A percentile compares a stretch with the other conserved stretches of the same genome.
These are phyloP conservation scores for Diaporthe batatas DNA, from an alignment of 2,329 filamentous ascomycete species.

Conservation along the genomic window DNA sequence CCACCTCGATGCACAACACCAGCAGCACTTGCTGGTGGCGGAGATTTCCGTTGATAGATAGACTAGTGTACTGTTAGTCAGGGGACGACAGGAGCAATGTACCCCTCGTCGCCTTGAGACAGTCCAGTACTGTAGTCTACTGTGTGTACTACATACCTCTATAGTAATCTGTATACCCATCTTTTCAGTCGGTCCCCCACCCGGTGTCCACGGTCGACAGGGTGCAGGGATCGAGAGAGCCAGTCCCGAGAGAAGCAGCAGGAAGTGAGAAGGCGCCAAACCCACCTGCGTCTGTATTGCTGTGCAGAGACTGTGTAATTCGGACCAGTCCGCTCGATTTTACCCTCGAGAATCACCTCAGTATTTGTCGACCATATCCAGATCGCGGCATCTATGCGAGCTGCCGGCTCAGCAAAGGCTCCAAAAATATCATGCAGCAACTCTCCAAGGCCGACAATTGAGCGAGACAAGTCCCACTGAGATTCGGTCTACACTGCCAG, in stretches of 20 bases:
- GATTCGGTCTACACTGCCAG: not conserved
- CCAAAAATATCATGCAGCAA: no score
- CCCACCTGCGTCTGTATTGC: not conserved
- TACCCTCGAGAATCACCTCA: no score
- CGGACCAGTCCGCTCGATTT: not conserved
- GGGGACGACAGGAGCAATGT: not conserved
- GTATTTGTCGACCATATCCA: not conserved
- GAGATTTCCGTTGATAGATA: not conserved
- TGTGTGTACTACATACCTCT: no score
- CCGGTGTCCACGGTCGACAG: not conserved
- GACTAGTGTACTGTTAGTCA: not conserved
- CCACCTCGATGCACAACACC: not conserved
- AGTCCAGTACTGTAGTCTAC: not conserved
- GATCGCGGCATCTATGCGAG: not conserved
- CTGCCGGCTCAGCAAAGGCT: not conserved
- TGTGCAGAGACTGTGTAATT: not conserved
- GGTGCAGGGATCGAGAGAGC: not conserved
- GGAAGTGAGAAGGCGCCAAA: not conserved
- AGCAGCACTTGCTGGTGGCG: constrained; percentile 13
- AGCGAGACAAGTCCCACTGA: not conserved
- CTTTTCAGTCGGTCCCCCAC: not conserved
- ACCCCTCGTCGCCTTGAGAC: not conserved
- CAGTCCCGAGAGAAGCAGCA: no score
- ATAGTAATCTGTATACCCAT: no score
- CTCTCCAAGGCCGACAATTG: not conserved